phyloP scores from a whole-genome alignment of 768 basidiomycete genomes.

The Psilocybe cubensis region DNA sequence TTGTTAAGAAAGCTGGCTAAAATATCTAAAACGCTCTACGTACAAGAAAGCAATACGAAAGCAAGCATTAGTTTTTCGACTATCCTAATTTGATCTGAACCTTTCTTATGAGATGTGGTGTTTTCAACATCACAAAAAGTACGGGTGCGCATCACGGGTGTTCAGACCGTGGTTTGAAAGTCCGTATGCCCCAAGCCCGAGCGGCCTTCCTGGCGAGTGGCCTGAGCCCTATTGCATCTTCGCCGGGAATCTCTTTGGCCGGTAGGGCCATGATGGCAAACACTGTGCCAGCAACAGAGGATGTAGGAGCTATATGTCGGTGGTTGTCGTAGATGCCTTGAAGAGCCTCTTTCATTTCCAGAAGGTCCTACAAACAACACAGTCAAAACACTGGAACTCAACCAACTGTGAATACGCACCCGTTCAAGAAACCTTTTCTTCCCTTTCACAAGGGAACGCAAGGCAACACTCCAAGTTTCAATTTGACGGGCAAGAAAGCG shows the following conservation, averaged over 20 bases:
- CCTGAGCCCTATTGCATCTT: slow-evolving; percentile 9
- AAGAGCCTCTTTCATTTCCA: slow-evolving; percentile 4
- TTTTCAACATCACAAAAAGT: too few relatives aligned
- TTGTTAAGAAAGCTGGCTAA: too few relatives aligned
- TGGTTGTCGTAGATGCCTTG: slow-evolving; percentile 4
- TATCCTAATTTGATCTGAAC: neutral
- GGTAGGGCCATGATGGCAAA: slow-evolving; percentile 1
- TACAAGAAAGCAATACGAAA: neutral
- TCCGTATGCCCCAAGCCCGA: slow-evolving; percentile 10
- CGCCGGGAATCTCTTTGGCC: slow-evolving; percentile 4
- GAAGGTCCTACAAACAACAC: slow-evolving; percentile 8
- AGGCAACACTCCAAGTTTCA: slow-evolving; percentile 9
- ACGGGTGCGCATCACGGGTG: too few relatives aligned
- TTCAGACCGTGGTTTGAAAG: neutral
- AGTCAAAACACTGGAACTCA: neutral
- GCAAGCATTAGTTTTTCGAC: neutral
- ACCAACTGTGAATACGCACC: neutral
- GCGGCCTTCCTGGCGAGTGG: slow-evolving; percentile 8
- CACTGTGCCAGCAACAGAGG: slow-evolving; percentile 12
- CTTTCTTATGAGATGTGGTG: too few relatives aligned
- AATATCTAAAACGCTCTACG: too few relatives aligned
- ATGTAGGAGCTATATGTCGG: slow-evolving; percentile 3
- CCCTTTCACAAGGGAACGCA: slow-evolving; percentile 14
- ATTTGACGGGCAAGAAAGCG: neutral
- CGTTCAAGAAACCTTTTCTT: slow-evolving; percentile 10